Percentiles rank a stretch among this genome's conserved stretches.
phyloP scores from a whole-genome alignment of 129 eudicot genomes.

The Solidago caesia region DNA sequence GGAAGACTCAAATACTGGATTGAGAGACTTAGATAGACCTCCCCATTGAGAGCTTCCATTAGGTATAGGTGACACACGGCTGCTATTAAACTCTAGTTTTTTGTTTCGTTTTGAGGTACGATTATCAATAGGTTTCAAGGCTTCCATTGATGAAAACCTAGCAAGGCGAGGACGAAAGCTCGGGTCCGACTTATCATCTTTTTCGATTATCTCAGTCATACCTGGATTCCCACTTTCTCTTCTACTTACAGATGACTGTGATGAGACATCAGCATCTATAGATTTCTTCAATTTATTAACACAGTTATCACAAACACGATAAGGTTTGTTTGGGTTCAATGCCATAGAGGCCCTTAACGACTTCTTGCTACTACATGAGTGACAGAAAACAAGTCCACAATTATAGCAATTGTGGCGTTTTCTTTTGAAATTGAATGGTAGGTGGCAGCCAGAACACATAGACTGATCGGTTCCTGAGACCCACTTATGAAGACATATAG shows the following conservation, averaged over 20 bases:
- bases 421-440: constrained; percentile 91
- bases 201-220: constrained; percentile 45
- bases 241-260: constrained; percentile 65
- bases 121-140: constrained; percentile 59
- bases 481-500: constrained; percentile 97
- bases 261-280: constrained; percentile 49
- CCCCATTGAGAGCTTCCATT: constrained; percentile 92
- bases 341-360: constrained; percentile 97
- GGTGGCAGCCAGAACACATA: constrained; percentile 95
- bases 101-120: constrained; percentile 78
- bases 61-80: constrained; percentile 94
- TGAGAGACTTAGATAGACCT: constrained; percentile 67
- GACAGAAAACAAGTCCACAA: constrained; percentile 95
- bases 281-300: constrained; percentile 66
- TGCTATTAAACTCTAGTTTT: constrained; percentile 75
- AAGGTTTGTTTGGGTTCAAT: constrained; percentile 89
- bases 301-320: constrained; percentile 95
- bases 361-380: constrained; percentile 96
- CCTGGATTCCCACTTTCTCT: constrained; percentile 60
- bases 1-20: constrained; percentile 89
- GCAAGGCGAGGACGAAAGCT: constrained; percentile 78
- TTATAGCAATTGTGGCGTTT: constrained; percentile 96
- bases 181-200: constrained; percentile 65
- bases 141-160: constrained; percentile 76
- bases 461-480: constrained; percentile 95